Percentiles rank a stretch among this genome's conserved stretches.
These are phyloP conservation scores for Lavandula angustifolia DNA, from an alignment of 257 asterid species.

Conservation along the genomic window DNA sequence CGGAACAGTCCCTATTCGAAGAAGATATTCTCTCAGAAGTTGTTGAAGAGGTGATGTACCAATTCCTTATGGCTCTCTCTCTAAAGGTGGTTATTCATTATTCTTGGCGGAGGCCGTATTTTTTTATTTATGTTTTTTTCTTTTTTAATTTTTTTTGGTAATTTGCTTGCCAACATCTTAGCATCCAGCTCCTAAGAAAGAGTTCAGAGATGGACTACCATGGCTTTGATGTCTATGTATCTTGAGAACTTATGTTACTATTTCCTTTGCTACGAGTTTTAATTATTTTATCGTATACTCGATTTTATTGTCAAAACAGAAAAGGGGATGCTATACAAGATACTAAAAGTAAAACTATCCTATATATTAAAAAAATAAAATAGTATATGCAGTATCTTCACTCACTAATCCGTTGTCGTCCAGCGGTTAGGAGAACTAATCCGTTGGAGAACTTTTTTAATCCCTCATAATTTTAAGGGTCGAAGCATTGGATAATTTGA, in stretches of 20 bases:
- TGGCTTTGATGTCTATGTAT: conserved; percentile 24
- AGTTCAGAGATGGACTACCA: conserved; percentile 33
- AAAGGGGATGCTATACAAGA: too few species aligned
- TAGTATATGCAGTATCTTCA: too few species aligned
- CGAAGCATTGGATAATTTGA: too few species aligned
- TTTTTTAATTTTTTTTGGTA: too few species aligned
- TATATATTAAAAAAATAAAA: too few species aligned
- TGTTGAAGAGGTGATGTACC: conserved; percentile 50
- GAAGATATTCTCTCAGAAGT: conserved; percentile 84
- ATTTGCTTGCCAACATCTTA: conserved; percentile 7
- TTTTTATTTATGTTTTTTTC: neutral
- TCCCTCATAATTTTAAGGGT: too few species aligned
- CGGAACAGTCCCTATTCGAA: conserved; percentile 85
- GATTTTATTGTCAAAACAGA: too few species aligned
- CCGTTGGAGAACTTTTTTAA: too few species aligned
- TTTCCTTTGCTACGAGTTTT: neutral
- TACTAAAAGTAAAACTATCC: too few species aligned
- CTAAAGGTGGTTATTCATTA: conserved; percentile 19
- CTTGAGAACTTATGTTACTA: neutral
- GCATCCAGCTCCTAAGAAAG: conserved; percentile 32
- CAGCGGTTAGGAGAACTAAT: too few species aligned
- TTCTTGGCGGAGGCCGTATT: conserved; percentile 4
- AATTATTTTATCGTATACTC: too few species aligned
- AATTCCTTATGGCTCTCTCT: too few species aligned
- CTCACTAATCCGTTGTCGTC: conserved; percentile 49